Evolutionary conservation across 2,329 filamentous ascomycete genomes (phyloP).

Genomic region (Gnomoniopsis sp.): DNA sequence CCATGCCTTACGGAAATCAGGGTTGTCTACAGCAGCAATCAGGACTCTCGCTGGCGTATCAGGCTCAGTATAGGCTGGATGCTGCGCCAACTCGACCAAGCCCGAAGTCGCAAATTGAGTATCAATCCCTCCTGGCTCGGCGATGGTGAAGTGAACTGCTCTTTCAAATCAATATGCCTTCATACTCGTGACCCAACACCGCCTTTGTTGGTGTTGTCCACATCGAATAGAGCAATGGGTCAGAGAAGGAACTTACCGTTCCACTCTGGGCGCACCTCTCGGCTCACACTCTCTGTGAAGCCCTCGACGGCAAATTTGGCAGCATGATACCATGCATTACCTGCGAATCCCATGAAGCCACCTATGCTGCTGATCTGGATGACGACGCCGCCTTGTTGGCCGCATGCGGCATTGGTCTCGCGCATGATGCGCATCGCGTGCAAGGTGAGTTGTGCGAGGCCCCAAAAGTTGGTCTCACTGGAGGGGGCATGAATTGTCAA

Average conservation of each 20-base stretch:
- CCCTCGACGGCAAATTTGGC: slow-evolving; percentile 45
- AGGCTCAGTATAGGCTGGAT: slow-evolving; percentile 33
- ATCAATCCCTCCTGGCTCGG: slow-evolving; percentile 40
- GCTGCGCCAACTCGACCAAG: slow-evolving; percentile 32
- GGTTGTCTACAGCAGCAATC: slow-evolving; percentile 25
- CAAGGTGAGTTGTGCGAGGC: slow-evolving; percentile 23
- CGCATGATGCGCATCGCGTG: slow-evolving; percentile 29
- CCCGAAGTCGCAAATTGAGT: slow-evolving; percentile 31
- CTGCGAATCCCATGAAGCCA: slow-evolving; percentile 33
- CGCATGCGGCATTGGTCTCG: slow-evolving; percentile 24
- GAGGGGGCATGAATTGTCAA: background rate
- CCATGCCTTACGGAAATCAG: slow-evolving; percentile 26
- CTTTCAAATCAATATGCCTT: background rate
- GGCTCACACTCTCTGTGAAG: slow-evolving; percentile 41
- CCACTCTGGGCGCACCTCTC: slow-evolving; percentile 40
- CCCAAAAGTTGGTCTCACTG: slow-evolving; percentile 29
- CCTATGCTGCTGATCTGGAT: slow-evolving; percentile 55
- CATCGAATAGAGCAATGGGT: background rate
- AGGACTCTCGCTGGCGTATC: slow-evolving; percentile 31
- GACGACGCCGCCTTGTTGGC: slow-evolving; percentile 44
- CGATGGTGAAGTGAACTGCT: slow-evolving; percentile 35
- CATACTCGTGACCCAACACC: no score
- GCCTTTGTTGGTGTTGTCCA: background rate
- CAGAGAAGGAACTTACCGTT: slow-evolving; percentile 30
- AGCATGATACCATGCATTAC: slow-evolving; percentile 35